Evolutionary conservation across 2,329 filamentous ascomycete species (phyloP).

Genomic region (Whalleya microplaca): DNA sequence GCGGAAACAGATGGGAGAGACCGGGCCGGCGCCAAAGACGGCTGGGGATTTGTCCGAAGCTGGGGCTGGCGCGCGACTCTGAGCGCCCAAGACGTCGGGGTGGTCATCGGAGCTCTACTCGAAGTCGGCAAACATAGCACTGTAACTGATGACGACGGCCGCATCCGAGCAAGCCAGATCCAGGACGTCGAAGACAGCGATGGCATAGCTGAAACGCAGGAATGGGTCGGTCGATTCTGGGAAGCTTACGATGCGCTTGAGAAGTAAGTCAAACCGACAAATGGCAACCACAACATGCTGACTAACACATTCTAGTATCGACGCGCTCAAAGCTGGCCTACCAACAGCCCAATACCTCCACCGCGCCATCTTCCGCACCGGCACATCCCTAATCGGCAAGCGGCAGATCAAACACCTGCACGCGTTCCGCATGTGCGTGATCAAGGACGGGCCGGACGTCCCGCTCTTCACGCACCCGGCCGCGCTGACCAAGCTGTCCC

Average conservation of each 20-base stretch:
- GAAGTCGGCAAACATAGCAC: slow-evolving; percentile 75
- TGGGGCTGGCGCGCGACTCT: slow-evolving; percentile 98
- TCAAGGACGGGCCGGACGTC: slow-evolving; percentile 93
- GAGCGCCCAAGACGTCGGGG: slow-evolving; percentile 91
- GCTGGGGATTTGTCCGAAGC: slow-evolving; percentile 95
- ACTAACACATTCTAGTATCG: slow-evolving; percentile 60
- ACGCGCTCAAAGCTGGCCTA: slow-evolving; percentile 75
- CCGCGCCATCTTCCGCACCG: slow-evolving; percentile 89
- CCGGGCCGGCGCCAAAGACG: slow-evolving; percentile 76
- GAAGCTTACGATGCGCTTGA: slow-evolving; percentile 73
- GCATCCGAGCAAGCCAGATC: slow-evolving; percentile 36
- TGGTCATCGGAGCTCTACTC: slow-evolving; percentile 86
- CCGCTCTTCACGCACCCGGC: slow-evolving; percentile 91
- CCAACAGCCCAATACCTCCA: slow-evolving; percentile 87
- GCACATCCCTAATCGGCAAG: slow-evolving; percentile 89
- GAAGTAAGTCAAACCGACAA: slow-evolving; percentile 53
- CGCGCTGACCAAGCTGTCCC: slow-evolving; percentile 87
- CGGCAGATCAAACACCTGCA: slow-evolving; percentile 90
- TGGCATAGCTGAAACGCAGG: slow-evolving; percentile 58
- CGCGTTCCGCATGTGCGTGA: slow-evolving; percentile 92
- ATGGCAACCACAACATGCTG: slow-evolving; percentile 23
- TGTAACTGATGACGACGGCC: slow-evolving; percentile 39
- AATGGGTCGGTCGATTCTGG: slow-evolving; percentile 72
- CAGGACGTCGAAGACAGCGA: slow-evolving; percentile 49
- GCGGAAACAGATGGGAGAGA: slow-evolving; percentile 72